These are phyloP conservation scores for Baorangia bicolor DNA, from an alignment of 768 basidiomycete species.

Conservation along the genomic window DNA sequence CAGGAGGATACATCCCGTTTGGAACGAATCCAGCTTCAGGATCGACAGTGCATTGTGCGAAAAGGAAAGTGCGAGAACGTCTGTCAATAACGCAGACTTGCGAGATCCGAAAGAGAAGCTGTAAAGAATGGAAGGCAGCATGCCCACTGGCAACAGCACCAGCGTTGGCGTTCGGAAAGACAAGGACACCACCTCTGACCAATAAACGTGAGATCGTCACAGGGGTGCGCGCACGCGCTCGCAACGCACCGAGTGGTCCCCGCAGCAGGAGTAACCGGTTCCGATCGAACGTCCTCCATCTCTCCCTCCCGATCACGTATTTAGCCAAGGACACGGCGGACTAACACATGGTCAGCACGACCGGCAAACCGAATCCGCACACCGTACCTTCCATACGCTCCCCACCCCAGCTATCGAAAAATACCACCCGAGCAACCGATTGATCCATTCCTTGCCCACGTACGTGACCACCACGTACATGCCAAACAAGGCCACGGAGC, in stretches of 20 bases:
- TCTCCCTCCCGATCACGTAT: conserved; percentile 46
- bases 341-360: conserved; percentile 31
- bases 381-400: conserved; percentile 61
- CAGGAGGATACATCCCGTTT: conserved; percentile 80
- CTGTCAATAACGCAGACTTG: conserved; percentile 71
- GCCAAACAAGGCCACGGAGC: conserved; percentile 65
- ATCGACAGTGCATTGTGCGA: conserved; percentile 76
- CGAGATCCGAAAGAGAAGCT: conserved; percentile 41
- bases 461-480: conserved; percentile 73
- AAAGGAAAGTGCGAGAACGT: conserved; percentile 76
- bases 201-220: conserved; percentile 8
- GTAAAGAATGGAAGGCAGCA: conserved; percentile 67
- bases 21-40: conserved; percentile 85
- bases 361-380: background rate
- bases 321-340: conserved; percentile 50
- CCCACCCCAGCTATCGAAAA: conserved; percentile 65
- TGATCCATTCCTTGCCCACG: conserved; percentile 79
- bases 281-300: conserved; percentile 59
- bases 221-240: background rate
- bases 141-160: conserved; percentile 54
- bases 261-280: conserved; percentile 45
- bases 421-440: conserved; percentile 75
- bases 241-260: conserved; percentile 43
- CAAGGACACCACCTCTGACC: conserved; percentile 37
- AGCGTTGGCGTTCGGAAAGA: conserved; percentile 60